Percentiles rank a stretch among this genome's conserved stretches.
Evolutionary conservation across 2,329 filamentous ascomycete species (phyloP).

Genomic region (Colletotrichum shisoi): DNA sequence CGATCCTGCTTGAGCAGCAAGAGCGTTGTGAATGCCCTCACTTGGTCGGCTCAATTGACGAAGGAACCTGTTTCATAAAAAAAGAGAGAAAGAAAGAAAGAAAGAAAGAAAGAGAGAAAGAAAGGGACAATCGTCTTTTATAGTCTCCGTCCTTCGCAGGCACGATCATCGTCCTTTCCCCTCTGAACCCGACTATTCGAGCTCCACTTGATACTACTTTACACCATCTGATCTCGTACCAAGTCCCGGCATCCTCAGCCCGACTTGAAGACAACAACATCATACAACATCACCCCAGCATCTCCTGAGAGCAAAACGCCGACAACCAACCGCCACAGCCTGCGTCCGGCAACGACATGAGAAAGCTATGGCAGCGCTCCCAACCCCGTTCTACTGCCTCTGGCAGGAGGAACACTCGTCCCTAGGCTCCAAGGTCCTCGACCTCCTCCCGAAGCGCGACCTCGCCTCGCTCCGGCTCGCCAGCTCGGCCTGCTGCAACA

Average conservation of each 20-base stretch:
- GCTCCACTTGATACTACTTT: not conserved
- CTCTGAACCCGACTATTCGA: not conserved
- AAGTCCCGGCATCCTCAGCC: not conserved
- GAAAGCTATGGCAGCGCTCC: slow-evolving; percentile 60
- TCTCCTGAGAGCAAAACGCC: not conserved
- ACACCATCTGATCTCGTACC: not conserved
- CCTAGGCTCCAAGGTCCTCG: slow-evolving; percentile 61
- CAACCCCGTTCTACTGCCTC: slow-evolving; percentile 61
- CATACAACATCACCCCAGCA: not conserved
- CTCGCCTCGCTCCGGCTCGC: slow-evolving; percentile 69
- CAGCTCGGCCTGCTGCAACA: slow-evolving; percentile 74
- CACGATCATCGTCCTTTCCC: not conserved
- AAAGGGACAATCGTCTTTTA: not conserved
- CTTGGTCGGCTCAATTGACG: not conserved
- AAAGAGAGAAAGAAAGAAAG: not conserved
- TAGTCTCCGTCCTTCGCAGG: not conserved
- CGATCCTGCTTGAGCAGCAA: not conserved
- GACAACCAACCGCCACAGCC: slow-evolving; percentile 1
- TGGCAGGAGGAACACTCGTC: slow-evolving; percentile 57
- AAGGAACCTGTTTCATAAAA: not conserved
- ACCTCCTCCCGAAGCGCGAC: slow-evolving; percentile 59
- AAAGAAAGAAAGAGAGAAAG: not conserved
- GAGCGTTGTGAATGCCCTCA: slow-evolving; percentile 6
- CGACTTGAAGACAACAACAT: not conserved
- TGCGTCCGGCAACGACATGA: slow-evolving; percentile 54